A percentile compares a stretch with the other conserved stretches of the same genome.
Evolutionary conservation across 768 basidiomycete species (phyloP).

Genomic region (Trametes cingulata): DNA sequence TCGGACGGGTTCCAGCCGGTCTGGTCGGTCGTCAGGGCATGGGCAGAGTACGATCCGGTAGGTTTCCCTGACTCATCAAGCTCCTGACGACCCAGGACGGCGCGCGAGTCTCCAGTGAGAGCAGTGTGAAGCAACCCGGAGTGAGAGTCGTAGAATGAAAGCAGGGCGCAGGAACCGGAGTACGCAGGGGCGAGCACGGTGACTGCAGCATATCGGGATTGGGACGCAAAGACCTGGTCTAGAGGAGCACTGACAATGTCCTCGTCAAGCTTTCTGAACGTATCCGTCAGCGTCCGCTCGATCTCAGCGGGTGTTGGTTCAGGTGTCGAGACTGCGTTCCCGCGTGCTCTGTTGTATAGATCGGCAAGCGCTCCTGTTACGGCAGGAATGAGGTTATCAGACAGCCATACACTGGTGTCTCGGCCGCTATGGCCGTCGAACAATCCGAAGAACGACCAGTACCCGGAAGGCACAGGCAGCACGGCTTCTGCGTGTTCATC

Average conservation of each 20-base stretch:
- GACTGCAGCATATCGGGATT: slow-evolving; percentile 32
- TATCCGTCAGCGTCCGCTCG: slow-evolving; percentile 37
- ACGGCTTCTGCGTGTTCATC: slow-evolving; percentile 19
- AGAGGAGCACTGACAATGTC: slow-evolving; percentile 40
- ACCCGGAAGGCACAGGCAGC: slow-evolving; percentile 25
- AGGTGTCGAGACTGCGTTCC: neutral
- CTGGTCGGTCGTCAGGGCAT: slow-evolving; percentile 43
- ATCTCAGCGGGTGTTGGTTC: slow-evolving; percentile 32
- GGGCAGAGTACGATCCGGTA: slow-evolving; percentile 37
- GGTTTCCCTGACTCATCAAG: slow-evolving; percentile 30
- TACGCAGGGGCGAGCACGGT: slow-evolving; percentile 36
- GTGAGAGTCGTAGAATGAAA: slow-evolving; percentile 46
- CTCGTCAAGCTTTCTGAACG: slow-evolving; percentile 43
- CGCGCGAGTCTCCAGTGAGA: slow-evolving; percentile 49
- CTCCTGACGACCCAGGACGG: slow-evolving; percentile 46
- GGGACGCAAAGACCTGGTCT: slow-evolving; percentile 28
- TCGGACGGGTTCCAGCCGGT: slow-evolving; percentile 37
- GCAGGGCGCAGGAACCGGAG: slow-evolving; percentile 45
- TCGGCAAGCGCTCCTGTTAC: slow-evolving; percentile 27
- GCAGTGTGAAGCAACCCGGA: slow-evolving; percentile 43
- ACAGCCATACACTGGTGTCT: slow-evolving; percentile 36
- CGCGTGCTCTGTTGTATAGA: slow-evolving; percentile 17
- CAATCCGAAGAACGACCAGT: slow-evolving; percentile 38
- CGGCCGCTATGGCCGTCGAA: slow-evolving; percentile 37
- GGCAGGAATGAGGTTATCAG: slow-evolving; percentile 33